Percentiles rank a stretch among this genome's conserved stretches.
These are phyloP conservation scores for Berberis vulgaris DNA, from an alignment of 164 flowering plant species.

Conservation along the genomic window DNA sequence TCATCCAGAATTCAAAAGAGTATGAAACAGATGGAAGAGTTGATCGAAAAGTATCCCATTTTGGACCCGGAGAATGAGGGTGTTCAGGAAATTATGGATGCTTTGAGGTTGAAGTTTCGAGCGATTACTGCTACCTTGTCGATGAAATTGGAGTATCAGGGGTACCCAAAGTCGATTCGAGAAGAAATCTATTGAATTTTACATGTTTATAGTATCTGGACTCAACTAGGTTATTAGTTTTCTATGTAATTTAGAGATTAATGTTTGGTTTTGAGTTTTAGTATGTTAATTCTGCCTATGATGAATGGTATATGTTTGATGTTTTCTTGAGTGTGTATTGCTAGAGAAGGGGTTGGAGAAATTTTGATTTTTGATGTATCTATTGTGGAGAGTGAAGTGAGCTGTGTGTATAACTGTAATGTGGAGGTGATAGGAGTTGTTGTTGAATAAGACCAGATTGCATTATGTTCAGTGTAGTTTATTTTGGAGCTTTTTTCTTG, in stretches of 20 bases:
- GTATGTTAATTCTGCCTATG: background rate
- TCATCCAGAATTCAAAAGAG: constrained; percentile 48
- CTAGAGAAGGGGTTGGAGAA: no score
- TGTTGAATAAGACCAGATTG: no score
- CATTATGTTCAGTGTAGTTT: no score
- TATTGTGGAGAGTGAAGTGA: no score
- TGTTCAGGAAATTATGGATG: constrained; percentile 45
- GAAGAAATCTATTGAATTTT: constrained; percentile 34
- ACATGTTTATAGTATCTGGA: background rate
- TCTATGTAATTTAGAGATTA: background rate
- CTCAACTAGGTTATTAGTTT: background rate
- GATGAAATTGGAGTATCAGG: constrained; percentile 52
- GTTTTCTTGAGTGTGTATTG: no score
- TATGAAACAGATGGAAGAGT: constrained; percentile 47
- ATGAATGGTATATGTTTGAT: no score
- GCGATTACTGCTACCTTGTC: constrained; percentile 46
- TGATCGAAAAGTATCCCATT: constrained; percentile 47
- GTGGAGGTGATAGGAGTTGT: no score
- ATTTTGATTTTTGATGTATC: no score
- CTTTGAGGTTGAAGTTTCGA: constrained; percentile 59
- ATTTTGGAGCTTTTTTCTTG: no score
- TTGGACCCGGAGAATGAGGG: constrained; percentile 59
- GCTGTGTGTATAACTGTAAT: no score
- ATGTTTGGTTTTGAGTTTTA: background rate
- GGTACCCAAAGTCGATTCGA: constrained; percentile 35